Conservation (phyloP, 768 basidiomycete genomes). For the Steccherinum ochraceum region DNA sequence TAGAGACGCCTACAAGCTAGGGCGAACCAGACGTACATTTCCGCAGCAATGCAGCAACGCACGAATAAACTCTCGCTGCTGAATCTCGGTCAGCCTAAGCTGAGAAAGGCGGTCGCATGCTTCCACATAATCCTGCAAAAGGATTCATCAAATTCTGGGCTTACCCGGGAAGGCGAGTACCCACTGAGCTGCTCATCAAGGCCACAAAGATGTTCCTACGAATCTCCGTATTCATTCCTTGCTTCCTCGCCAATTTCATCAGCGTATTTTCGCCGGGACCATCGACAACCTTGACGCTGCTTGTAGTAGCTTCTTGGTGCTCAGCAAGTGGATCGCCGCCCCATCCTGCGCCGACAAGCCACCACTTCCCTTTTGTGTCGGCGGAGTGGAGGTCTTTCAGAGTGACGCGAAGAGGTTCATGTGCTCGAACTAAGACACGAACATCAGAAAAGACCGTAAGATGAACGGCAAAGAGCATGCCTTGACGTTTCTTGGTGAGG, state of each 20-base stretch:
- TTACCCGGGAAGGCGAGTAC: constrained; percentile 18
- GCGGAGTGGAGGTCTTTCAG: constrained; percentile 81
- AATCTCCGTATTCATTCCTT: constrained; percentile 99
- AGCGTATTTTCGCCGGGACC: constrained; percentile 36
- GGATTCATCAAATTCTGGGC: neutral
- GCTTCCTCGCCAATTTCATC: constrained; percentile 78
- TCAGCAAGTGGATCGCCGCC: constrained; percentile 86
- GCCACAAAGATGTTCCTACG: constrained; percentile 87
- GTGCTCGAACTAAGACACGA: constrained; percentile 70
- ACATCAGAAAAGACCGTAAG: too few relatives aligned
- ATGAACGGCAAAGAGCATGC: too few relatives aligned
- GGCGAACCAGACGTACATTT: constrained; percentile 45
- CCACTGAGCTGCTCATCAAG: constrained; percentile 91
- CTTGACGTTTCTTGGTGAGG: constrained; percentile 70
- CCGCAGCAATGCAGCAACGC: constrained; percentile 91
- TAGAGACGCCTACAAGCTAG: constrained; percentile 5
- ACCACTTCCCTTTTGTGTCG: constrained; percentile 93
- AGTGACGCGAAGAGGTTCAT: constrained; percentile 83
- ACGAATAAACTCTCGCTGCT: constrained; percentile 92
- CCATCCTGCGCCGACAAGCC: constrained; percentile 98
- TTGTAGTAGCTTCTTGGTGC: constrained; percentile 33
- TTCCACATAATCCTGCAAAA: constrained; percentile 92
- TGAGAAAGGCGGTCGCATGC: constrained; percentile 87
- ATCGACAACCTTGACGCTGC: constrained; percentile 21
- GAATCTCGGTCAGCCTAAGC: constrained; percentile 77